Evolutionary conservation across 257 asterid species (phyloP).

Genomic region (Solanum pennellii): DNA sequence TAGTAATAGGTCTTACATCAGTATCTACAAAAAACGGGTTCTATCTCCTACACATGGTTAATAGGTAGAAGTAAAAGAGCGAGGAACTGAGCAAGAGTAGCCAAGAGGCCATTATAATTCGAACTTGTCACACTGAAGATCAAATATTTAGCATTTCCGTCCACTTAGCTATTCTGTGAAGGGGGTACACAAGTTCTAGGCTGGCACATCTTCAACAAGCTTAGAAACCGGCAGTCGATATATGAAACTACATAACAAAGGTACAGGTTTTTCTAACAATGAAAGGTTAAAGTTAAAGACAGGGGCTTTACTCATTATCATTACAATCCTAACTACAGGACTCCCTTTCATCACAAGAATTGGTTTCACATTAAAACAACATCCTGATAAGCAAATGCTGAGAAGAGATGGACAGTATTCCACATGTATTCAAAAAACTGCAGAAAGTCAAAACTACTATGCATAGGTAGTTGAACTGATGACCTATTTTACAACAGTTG

Average conservation of each 20-base stretch:
- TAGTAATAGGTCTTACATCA: not conserved
- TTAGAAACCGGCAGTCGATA: not conserved
- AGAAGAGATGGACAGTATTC: not conserved
- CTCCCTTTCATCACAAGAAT: not conserved
- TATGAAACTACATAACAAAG: not conserved
- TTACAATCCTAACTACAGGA: not conserved
- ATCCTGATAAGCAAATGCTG: not conserved
- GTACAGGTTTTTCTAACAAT: not conserved
- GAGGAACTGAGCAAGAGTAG: not conserved
- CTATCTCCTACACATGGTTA: not conserved
- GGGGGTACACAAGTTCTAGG: not conserved
- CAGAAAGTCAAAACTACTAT: not conserved
- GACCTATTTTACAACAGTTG: not conserved
- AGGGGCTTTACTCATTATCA: not conserved
- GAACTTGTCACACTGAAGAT: not conserved
- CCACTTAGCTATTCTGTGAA: not conserved
- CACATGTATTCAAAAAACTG: not conserved
- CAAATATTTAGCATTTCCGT: not conserved
- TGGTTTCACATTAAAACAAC: not conserved
- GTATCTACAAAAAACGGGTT: not conserved
- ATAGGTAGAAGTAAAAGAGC: not conserved
- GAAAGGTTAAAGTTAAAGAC: not conserved
- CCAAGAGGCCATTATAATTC: not conserved
- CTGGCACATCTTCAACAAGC: not conserved
- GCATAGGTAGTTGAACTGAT: not conserved